Conservation (phyloP, 345 rosid genomes). For the Corchorus olitorius region DNA sequence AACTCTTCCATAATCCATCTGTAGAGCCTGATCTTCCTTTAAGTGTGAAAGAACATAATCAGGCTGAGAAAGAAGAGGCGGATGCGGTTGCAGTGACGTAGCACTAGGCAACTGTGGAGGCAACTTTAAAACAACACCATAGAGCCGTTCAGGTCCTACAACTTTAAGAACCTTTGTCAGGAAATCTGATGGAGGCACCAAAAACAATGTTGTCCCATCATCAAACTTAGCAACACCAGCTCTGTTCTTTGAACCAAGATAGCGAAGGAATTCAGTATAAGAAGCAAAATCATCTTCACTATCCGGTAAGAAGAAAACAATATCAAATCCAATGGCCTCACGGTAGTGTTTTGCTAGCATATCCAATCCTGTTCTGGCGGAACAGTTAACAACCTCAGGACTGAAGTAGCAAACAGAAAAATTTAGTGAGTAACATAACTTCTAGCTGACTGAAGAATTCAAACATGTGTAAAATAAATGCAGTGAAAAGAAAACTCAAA, state of each 20-base stretch:
- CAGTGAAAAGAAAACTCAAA: not conserved
- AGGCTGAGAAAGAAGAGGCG: constrained; percentile 37
- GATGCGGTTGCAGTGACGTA: constrained; percentile 34
- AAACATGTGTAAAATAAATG: not conserved
- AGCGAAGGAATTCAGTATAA: constrained; percentile 90
- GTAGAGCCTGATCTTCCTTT: constrained; percentile 43
- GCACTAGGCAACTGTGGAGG: constrained; percentile 53
- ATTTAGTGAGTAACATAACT: not conserved
- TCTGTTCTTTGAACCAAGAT: constrained; percentile 86
- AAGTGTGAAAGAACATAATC: constrained; percentile 38
- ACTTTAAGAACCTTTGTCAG: constrained; percentile 77
- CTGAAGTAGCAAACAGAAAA: constrained; percentile 38
- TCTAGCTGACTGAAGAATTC: not conserved
- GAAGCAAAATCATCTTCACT: constrained; percentile 94
- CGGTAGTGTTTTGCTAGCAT: constrained; percentile 81
- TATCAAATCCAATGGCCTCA: constrained; percentile 78
- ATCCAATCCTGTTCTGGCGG: constrained; percentile 98
- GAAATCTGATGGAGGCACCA: constrained; percentile 97
- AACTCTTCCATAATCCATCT: constrained; percentile 45
- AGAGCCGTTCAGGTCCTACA: constrained; percentile 83
- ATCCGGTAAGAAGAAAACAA: constrained; percentile 92
- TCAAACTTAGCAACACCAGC: constrained; percentile 96
- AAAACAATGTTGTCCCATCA: constrained; percentile 82
- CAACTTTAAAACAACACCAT: constrained; percentile 92
- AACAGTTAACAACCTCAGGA: constrained; percentile 89